A percentile compares a stretch with the other conserved stretches of the same genome.
phyloP scores from a whole-genome alignment of 1,284 basidiomycete genomes.

The Sporisorium exsertum region DNA sequence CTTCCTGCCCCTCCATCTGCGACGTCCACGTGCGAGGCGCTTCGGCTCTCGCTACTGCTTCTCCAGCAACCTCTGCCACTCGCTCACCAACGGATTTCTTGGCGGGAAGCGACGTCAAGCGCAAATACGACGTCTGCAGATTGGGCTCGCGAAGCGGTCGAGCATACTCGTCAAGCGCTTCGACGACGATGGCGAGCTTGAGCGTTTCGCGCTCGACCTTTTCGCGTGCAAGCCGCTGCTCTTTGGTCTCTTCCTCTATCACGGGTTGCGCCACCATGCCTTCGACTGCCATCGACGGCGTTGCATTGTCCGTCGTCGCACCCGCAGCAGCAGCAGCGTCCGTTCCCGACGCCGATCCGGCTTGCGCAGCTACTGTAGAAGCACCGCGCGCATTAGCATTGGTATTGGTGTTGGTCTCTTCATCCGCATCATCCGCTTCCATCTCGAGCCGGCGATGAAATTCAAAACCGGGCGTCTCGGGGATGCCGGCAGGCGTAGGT shows the following conservation, averaged over 20 bases:
- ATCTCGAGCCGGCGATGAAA: conserved; percentile 35
- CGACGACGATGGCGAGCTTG: conserved; percentile 61
- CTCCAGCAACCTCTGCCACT: conserved; percentile 2
- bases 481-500: conserved; percentile 35
- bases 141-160: conserved; percentile 58
- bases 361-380: not conserved
- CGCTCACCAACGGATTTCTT: conserved; percentile 26
- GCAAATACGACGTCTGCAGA: conserved; percentile 60
- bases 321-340: not conserved
- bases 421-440: conserved; percentile 36
- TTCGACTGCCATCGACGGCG: not conserved
- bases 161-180: conserved; percentile 65
- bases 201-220: conserved; percentile 62
- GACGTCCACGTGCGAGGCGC: conserved; percentile 39
- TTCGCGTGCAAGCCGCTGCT: conserved; percentile 53
- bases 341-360: not conserved
- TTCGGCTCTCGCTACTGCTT: not conserved
- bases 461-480: conserved; percentile 48
- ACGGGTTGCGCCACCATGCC: conserved; percentile 14
- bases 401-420: conserved; percentile 18
- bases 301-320: not conserved
- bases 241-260: conserved; percentile 53
- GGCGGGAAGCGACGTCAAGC: conserved; percentile 51
- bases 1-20: conserved; percentile 64
- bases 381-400: conserved; percentile 4